Evolutionary conservation across 169 alveolate genomes (phyloP).

Genomic region (Cryptosporidium baileyi): DNA sequence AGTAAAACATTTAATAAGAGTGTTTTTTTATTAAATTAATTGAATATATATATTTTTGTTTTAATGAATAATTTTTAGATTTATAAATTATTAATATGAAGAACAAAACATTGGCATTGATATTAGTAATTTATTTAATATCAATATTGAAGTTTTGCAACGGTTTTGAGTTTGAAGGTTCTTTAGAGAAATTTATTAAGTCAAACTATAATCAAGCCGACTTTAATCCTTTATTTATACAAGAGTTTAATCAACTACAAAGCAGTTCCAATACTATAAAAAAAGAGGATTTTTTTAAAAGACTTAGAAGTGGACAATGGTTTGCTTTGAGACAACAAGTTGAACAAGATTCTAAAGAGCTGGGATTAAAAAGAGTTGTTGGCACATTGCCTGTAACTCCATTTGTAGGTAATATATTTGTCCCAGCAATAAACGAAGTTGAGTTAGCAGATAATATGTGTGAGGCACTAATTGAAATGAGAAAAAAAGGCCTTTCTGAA

Average conservation of each 20-base stretch:
- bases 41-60: too few species aligned
- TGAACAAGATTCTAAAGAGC: slow-evolving; percentile 31
- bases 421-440: slow-evolving; percentile 10
- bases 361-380: slow-evolving; percentile 28
- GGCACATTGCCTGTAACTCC: slow-evolving; percentile 32
- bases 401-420: slow-evolving; percentile 27
- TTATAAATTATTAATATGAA: background rate
- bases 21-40: too few species aligned
- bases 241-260: slow-evolving; percentile 23
- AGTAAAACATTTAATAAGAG: too few species aligned
- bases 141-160: background rate
- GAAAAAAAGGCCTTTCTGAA: slow-evolving; percentile 21
- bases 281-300: slow-evolving; percentile 7
- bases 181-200: background rate
- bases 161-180: background rate
- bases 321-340: slow-evolving; percentile 53
- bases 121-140: background rate
- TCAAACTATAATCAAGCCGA: slow-evolving; percentile 28
- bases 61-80: too few species aligned
- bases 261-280: background rate
- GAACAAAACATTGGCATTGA: background rate
- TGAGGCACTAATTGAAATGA: slow-evolving; percentile 58
- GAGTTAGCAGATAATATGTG: slow-evolving; percentile 50
- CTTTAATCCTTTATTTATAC: slow-evolving; percentile 33
- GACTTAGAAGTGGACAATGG: slow-evolving; percentile 61